Conservation (phyloP, 306 rosid genomes). For the Canavalia gladiata region DNA sequence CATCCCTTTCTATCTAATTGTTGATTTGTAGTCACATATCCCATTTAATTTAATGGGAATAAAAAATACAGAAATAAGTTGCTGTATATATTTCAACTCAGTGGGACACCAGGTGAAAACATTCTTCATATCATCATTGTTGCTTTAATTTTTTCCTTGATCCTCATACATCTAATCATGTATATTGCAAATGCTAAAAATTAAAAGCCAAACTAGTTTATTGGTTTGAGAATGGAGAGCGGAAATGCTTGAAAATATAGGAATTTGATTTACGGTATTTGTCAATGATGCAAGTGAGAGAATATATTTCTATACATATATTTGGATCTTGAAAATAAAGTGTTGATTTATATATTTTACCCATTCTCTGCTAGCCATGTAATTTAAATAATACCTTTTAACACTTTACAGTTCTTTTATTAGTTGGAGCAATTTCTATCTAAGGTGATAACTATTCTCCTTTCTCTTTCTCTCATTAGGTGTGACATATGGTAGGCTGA, state of each 20-base stretch:
- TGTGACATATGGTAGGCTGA: conserved; percentile 61
- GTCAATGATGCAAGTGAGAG: conserved; percentile 9
- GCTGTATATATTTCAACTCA: conserved; percentile 1
- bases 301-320: neutral
- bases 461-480: conserved; percentile 54
- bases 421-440: conserved; percentile 32
- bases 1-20: neutral
- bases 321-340: conserved; percentile 27
- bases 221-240: conserved; percentile 25
- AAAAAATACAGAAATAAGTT: neutral
- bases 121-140: neutral
- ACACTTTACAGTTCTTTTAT: conserved; percentile 14
- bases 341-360: conserved; percentile 18
- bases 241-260: neutral
- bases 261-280: neutral
- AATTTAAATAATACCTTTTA: conserved; percentile 3
- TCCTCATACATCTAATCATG: neutral
- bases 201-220: conserved; percentile 1
- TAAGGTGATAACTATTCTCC: conserved; percentile 9
- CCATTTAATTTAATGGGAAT: neutral
- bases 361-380: neutral
- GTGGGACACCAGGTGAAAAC: neutral
- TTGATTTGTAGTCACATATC: neutral
- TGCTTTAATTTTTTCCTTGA: conserved; percentile 20
- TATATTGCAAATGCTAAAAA: conserved; percentile 5